A percentile compares a stretch with the other conserved stretches of the same genome.
These are phyloP conservation scores for Brassica rapa DNA, from an alignment of 345 rosid genomes.

Conservation along the genomic window DNA sequence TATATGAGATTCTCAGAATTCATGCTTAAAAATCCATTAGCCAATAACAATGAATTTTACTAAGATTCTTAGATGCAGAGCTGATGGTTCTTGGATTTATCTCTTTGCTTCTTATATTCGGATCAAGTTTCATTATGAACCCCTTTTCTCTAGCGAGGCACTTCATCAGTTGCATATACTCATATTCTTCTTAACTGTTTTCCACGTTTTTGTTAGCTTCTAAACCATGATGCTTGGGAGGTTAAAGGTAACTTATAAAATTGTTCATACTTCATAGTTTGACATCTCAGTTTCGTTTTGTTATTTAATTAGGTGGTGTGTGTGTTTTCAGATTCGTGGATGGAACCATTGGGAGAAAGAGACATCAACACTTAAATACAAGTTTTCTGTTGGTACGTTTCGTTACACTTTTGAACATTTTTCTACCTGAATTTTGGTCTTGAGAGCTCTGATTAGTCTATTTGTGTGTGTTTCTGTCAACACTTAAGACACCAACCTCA, in stretches of 20 bases:
- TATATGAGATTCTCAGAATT: too few species aligned
- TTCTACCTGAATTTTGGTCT: conserved; percentile 18
- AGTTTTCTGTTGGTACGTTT: conserved; percentile 73
- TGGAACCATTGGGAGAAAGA: conserved; percentile 96
- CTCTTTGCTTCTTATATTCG: conserved; percentile 80
- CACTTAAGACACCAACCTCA: too few species aligned
- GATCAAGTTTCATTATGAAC: conserved; percentile 63
- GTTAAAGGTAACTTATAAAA: conserved; percentile 59
- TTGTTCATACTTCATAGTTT: not conserved
- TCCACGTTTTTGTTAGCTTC: conserved; percentile 76
- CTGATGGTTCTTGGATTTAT: conserved; percentile 93
- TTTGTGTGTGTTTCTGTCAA: not conserved
- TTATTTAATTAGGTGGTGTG: not conserved
- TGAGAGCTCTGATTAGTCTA: conserved; percentile 17
- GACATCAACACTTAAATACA: conserved; percentile 66
- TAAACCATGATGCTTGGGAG: conserved; percentile 90
- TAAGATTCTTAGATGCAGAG: conserved; percentile 53
- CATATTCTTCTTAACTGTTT: conserved; percentile 84
- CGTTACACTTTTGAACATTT: conserved; percentile 6
- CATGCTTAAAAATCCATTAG: too few species aligned
- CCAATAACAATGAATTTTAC: too few species aligned
- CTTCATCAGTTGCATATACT: conserved; percentile 88
- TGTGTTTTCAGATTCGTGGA: conserved; percentile 65
- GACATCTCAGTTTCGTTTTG: not conserved
- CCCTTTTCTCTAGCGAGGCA: conserved; percentile 68